Conservation (phyloP, 805 yeast species). For the Candida loeiensis region DNA sequence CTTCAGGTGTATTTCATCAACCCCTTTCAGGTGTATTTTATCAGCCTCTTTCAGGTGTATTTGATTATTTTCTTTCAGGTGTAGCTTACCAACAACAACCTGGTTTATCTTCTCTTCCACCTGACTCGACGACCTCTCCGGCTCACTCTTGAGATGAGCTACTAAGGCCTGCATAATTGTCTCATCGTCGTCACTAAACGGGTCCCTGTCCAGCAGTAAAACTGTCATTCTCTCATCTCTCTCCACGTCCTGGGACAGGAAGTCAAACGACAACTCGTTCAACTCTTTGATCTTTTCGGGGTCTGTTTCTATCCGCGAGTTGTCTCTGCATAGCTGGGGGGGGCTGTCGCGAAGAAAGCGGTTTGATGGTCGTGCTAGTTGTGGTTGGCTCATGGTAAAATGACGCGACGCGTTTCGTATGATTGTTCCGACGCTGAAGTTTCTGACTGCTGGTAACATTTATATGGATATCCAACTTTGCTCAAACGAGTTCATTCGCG, state of each 20-base stretch:
- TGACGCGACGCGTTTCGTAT: slow-evolving; percentile 1
- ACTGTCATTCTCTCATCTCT: background rate
- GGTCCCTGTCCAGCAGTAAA: slow-evolving; percentile 2
- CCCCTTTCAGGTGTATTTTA: too few relatives aligned
- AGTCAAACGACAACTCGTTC: slow-evolving; percentile 7
- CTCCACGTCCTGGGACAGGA: slow-evolving; percentile 1
- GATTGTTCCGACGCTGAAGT: background rate
- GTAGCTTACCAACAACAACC: too few relatives aligned
- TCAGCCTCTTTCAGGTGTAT: too few relatives aligned
- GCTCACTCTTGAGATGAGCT: background rate
- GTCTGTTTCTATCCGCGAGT: slow-evolving; percentile 7
- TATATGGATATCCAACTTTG: background rate
- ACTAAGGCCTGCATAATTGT: slow-evolving; percentile 11
- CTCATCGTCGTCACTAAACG: slow-evolving; percentile 15
- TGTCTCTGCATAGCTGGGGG: slow-evolving; percentile 4
- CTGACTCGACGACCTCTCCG: too few relatives aligned
- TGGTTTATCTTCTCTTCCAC: background rate
- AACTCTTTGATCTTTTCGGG: slow-evolving; percentile 8
- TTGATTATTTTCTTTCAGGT: too few relatives aligned
- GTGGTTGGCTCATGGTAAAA: background rate
- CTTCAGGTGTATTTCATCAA: too few relatives aligned
- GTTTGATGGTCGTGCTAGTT: background rate
- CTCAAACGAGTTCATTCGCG: background rate
- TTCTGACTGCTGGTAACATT: slow-evolving; percentile 1
- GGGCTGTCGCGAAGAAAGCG: background rate